Evolutionary conservation across 495 filamentous ascomycete species (phyloP), one percentile per base, ranked within the genome.

Genomic region (Penicillium coffeae): DNA sequence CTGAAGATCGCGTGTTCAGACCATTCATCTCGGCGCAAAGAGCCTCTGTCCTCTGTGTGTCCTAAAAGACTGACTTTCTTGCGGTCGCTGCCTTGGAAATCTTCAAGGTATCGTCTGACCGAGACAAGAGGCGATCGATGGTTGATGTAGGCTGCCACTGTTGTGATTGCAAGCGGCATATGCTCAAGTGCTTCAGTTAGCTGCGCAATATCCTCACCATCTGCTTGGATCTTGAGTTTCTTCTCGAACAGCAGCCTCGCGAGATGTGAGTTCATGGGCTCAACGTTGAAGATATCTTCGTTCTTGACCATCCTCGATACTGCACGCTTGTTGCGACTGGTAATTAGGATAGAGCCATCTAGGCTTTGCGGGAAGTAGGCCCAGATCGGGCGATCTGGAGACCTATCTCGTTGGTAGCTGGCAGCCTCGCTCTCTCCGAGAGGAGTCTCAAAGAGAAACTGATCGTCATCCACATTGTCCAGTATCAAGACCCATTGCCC

Each of bases 1-100:
- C 57, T 64, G n/a, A 73, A 55, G 4, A 77, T 54, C 2, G 69
- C 62, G 47, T 72, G 59, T 2, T 48, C 55, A 34, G 48, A 52
- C 19, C 58, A 54, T 8, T 39, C 21, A 22, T 71, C 67, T 34
- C 69, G 58, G 40, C 55, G 44, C 30, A 58, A 51, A n/a, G 9
- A 10, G 41, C 66, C 58, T 16, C 19, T 45, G 3, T 44, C 6
- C 22, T 57, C 52, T 13, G 50, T 15, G 35, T 60, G 0, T 21
- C 45, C 34, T 1, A 60, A 48, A 40, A 63, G 56, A 10, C 19
- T 30, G 9, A 10, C 36, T 44, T 36, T 33, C 1, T 43, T 53
- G 19, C 50, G 45, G 14, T 63, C 60, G 27, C 56, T 57, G 32
- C 48, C 40, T 20, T 37, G 34, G 41, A 62, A 54, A 0, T 54